Base-by-base conservation (phyloP, 2,329 filamentous ascomycete genomes). In the Penicillium olsonii region DNA sequence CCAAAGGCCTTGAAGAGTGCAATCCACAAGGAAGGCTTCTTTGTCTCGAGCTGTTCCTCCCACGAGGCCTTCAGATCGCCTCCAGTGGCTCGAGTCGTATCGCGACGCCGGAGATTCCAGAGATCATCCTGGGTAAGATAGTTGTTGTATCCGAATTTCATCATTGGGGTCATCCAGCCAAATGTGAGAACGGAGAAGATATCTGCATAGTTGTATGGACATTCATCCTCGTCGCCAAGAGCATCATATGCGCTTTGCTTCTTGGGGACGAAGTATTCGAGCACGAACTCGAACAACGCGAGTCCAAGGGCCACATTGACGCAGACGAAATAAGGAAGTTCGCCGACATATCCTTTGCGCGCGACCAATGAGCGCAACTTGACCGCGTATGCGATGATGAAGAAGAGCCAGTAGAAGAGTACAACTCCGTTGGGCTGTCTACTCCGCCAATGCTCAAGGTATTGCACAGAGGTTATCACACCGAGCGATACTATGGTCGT, bases 141-240 rank as follows among this genome's bases (percentile, higher is more conserved):
- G 51, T 92, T 84, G 65, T 87, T 89, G 76, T 99, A 97, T 1
- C 94, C 94, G 66, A 87, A 87, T 66, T 85, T 91, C 94, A 99
- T 99, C 82, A 99, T 76, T 0, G 94, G 92, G 0, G 94, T 97
- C 92, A 99, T 96, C 94, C 94, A 99, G 46, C 88, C 87, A 70
- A 99, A 99, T 0, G 92, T 96, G 38, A 99, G 80, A 42, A 89
- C 84, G 4, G 92, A 96, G 74, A 99, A 99, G 44, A 97, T 79
- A 52, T 92, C 91, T 11, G 94, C 92, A 68, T 96, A 95, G 72
- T 97, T 92, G 54, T 89, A 85, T 0, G 79, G 79, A 53, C 85
- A 88, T 70, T 88, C 85, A 58, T 87, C 83, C 49, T 74, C 72
- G 52, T 86, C 83, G 6, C 83, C 84, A 41, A 88, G 69, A 5